phyloP scores from a whole-genome alignment of 495 filamentous ascomycete species.

The Lasiosphaeria ovina region DNA sequence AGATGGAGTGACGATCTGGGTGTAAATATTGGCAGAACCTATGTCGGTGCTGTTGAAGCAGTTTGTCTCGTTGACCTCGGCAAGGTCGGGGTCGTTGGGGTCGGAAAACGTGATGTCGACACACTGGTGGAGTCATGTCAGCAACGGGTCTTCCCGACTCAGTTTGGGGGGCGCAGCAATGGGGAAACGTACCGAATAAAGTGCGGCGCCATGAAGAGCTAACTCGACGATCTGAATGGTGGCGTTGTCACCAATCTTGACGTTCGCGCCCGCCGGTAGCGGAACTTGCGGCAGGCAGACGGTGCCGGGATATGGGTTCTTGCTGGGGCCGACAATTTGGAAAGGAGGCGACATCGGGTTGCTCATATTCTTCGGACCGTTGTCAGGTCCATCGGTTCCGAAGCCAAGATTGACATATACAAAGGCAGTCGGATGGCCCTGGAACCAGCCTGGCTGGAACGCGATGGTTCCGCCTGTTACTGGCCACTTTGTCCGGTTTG shows the following conservation, averaged over 20 bases:
- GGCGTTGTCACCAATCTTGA: conserved; percentile 80
- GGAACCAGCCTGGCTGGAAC: conserved; percentile 92
- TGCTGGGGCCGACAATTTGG: conserved; percentile 79
- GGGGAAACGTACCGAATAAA: conserved; percentile 78
- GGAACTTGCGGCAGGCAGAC: conserved; percentile 90
- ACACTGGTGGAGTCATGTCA: conserved; percentile 56
- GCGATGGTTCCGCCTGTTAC: conserved; percentile 79
- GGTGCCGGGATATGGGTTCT: conserved; percentile 77
- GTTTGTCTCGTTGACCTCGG: conserved; percentile 70
- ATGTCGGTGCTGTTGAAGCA: conserved; percentile 81
- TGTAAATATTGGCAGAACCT: conserved; percentile 73
- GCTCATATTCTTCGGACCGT: conserved; percentile 79
- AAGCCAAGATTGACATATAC: conserved; percentile 94
- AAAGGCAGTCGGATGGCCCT: conserved; percentile 78
- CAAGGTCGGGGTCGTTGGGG: conserved; percentile 60
- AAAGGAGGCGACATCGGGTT: conserved; percentile 79
- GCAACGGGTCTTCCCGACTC: neutral
- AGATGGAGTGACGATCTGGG: conserved; percentile 43
- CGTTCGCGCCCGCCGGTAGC: conserved; percentile 69
- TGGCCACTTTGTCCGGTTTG: conserved; percentile 91
- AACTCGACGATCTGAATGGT: conserved; percentile 93
- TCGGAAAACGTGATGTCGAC: conserved; percentile 82
- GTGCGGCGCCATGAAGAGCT: conserved; percentile 82
- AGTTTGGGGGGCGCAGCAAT: neutral
- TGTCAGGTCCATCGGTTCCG: conserved; percentile 60